Percentiles rank a stretch among this genome's conserved stretches.
These are phyloP conservation scores for Coemansia sp. DNA, from an alignment of 192 early-diverging fungal genomes.

Conservation along the genomic window DNA sequence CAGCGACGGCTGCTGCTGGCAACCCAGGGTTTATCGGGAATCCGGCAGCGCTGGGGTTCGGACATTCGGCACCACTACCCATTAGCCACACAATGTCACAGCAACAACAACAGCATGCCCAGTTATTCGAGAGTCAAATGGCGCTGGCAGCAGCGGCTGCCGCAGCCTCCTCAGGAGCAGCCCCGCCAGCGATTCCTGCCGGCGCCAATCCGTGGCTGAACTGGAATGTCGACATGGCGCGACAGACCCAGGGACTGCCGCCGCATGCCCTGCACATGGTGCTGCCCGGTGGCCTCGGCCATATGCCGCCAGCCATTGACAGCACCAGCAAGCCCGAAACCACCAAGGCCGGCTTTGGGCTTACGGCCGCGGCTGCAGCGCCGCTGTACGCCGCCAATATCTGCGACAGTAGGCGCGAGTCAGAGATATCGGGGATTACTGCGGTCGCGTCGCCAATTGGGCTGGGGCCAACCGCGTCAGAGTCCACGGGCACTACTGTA, in stretches of 20 bases:
- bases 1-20: neutral
- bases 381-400: constrained; percentile 43
- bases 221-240: constrained; percentile 23
- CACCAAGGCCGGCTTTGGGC: neutral
- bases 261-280: constrained; percentile 1
- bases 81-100: neutral
- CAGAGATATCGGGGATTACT: constrained; percentile 47
- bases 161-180: constrained; percentile 6
- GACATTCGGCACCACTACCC: neutral
- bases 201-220: constrained; percentile 26
- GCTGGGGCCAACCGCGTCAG: constrained; percentile 10
- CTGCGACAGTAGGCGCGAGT: constrained; percentile 49
- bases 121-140: constrained; percentile 16
- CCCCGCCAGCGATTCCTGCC: neutral
- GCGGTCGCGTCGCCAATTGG: constrained; percentile 42
- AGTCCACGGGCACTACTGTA: constrained; percentile 10
- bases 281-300: neutral
- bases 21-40: constrained; percentile 5
- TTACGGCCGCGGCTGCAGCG: constrained; percentile 9
- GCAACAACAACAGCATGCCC: constrained; percentile 4
- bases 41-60: constrained; percentile 10
- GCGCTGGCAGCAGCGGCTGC: constrained; percentile 18
- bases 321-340: neutral
- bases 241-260: constrained; percentile 6
- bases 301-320: neutral